Evolutionary conservation across 2,329 filamentous ascomycete genomes (phyloP).

Genomic region (Cryphonectria carpinicola): DNA sequence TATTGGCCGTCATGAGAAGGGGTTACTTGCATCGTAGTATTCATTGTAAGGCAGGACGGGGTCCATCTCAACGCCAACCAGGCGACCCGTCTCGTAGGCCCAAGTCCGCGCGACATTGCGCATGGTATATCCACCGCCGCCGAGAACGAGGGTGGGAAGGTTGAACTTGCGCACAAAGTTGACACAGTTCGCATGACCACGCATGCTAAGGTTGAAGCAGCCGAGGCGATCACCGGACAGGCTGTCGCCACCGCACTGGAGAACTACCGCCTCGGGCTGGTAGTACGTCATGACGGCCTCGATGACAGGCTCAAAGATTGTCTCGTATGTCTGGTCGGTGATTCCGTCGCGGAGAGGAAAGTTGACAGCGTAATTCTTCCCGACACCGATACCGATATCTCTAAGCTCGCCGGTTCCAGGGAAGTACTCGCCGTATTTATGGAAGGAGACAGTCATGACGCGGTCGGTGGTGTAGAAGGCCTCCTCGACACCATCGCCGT

Average conservation of each 20-base stretch:
- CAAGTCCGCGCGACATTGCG: slow-evolving; percentile 96
- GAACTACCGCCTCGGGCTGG: slow-evolving; percentile 86
- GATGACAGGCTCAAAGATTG: slow-evolving; percentile 90
- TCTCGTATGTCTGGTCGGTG: slow-evolving; percentile 85
- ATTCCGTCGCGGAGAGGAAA: slow-evolving; percentile 92
- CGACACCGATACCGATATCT: slow-evolving; percentile 83
- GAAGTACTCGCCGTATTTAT: slow-evolving; percentile 98
- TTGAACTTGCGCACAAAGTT: slow-evolving; percentile 86
- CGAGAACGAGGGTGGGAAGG: slow-evolving; percentile 87
- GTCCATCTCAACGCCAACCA: slow-evolving; percentile 82
- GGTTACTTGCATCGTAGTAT: slow-evolving; percentile 74
- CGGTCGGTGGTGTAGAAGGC: slow-evolving; percentile 83
- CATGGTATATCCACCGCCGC: slow-evolving; percentile 95
- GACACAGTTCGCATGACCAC: slow-evolving; percentile 92
- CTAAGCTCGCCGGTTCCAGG: slow-evolving; percentile 87
- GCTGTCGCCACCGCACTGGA: slow-evolving; percentile 95
- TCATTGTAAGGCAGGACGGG: slow-evolving; percentile 92
- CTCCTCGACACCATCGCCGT: slow-evolving; percentile 84
- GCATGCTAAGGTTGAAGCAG: slow-evolving; percentile 97
- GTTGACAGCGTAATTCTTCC: slow-evolving; percentile 89
- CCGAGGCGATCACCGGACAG: slow-evolving; percentile 92
- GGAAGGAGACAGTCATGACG: slow-evolving; percentile 86
- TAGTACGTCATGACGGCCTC: slow-evolving; percentile 85
- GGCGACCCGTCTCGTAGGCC: slow-evolving; percentile 92
- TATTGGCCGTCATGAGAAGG: background rate